Conservation (phyloP, 225 moss, liverwort and hornwort genomes). For the Physcomitrium patens region DNA sequence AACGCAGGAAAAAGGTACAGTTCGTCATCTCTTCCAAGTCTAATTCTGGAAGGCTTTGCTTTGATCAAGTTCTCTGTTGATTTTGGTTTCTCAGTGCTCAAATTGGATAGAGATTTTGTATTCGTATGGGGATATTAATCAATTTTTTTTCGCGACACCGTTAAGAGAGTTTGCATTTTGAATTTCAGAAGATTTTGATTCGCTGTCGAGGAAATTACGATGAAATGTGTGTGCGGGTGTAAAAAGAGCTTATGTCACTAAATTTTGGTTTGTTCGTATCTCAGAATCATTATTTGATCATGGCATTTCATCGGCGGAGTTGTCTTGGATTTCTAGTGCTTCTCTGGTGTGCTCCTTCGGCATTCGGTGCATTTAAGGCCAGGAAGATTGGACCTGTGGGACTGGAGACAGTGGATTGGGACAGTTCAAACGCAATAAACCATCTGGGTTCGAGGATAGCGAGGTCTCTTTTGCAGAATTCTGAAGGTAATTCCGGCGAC, state of each 20-base stretch:
- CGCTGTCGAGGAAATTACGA: neutral
- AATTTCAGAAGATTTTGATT: no score
- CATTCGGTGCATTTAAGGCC: conserved; percentile 19
- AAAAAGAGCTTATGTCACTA: neutral
- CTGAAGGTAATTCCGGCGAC: neutral
- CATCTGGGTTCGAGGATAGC: neutral
- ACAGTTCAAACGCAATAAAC: neutral
- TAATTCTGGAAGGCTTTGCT: neutral
- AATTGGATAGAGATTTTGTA: neutral
- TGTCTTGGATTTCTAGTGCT: conserved; percentile 24
- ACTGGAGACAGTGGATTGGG: neutral
- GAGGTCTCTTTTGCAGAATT: conserved; percentile 21
- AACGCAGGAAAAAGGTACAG: conserved; percentile 51
- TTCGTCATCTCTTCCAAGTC: neutral
- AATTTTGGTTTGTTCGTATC: neutral
- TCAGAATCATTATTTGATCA: conserved; percentile 22
- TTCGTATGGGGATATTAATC: no score
- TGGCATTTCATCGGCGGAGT: conserved; percentile 17
- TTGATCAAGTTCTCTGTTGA: neutral
- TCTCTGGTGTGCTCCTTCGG: conserved; percentile 19
- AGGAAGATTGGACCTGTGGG: conserved; percentile 28
- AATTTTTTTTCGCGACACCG: no score
- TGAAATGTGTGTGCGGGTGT: neutral
- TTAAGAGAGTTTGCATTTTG: no score
- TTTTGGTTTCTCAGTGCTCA: neutral